Conservation (phyloP, 129 eudicot species). For the Flaveria ramosissima region DNA sequence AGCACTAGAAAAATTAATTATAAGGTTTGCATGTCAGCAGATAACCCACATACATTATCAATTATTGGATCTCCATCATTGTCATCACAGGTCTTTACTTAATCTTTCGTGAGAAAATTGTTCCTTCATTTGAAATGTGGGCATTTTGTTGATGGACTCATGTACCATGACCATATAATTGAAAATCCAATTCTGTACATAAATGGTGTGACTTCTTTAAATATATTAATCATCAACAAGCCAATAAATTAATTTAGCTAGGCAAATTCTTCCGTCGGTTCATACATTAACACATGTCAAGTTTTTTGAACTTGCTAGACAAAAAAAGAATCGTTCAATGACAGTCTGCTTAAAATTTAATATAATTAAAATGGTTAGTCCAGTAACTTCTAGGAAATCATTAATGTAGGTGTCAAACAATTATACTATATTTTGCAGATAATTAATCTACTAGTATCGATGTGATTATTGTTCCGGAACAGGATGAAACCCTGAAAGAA, state of each 20-base stretch:
- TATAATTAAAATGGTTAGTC: too few relatives aligned
- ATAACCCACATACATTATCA: conserved; percentile 9
- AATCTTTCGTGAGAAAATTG: not conserved
- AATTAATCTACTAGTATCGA: not conserved
- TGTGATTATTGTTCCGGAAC: not conserved
- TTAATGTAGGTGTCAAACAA: not conserved
- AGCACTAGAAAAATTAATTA: not conserved
- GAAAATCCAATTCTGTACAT: not conserved
- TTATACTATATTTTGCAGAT: not conserved
- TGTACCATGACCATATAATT: conserved; percentile 19
- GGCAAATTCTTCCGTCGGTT: too few relatives aligned
- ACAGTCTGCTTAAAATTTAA: too few relatives aligned
- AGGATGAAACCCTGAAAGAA: not conserved
- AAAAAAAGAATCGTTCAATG: too few relatives aligned
- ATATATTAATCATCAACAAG: conserved; percentile 8
- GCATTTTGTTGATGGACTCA: not conserved
- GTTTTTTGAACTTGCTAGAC: too few relatives aligned
- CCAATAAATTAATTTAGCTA: too few relatives aligned
- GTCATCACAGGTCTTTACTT: not conserved
- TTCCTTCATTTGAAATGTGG: not conserved
- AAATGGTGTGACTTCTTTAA: not conserved
- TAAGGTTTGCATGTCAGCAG: not conserved
- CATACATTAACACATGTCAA: too few relatives aligned
- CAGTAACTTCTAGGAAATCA: too few relatives aligned
- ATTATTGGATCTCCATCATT: not conserved